phyloP scores from a whole-genome alignment of 164 flowering plant species.

The Umbellularia californica region DNA sequence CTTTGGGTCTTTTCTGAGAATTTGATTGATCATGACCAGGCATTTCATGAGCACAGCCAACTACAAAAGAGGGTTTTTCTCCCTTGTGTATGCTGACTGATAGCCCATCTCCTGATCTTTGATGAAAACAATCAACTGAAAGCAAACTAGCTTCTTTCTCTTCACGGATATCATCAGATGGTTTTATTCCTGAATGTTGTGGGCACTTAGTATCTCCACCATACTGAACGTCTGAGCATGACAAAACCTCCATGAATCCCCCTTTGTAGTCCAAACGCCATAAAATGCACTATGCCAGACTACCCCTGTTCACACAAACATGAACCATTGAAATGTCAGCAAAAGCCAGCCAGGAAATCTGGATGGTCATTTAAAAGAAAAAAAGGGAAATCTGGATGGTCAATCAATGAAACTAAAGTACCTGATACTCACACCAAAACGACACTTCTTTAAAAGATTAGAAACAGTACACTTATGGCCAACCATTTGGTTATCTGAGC shows the following conservation, averaged over 20 bases:
- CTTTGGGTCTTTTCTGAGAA: background rate
- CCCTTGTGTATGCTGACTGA: background rate
- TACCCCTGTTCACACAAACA: conserved; percentile 2
- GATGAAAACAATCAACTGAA: background rate
- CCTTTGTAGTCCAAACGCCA: conserved; percentile 14
- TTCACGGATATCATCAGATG: conserved; percentile 8
- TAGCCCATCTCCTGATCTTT: conserved; percentile 6
- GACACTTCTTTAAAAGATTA: background rate
- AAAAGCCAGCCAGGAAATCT: background rate
- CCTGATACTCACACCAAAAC: background rate
- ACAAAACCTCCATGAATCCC: conserved; percentile 56
- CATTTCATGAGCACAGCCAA: background rate
- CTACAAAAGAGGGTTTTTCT: background rate
- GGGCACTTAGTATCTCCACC: conserved; percentile 48
- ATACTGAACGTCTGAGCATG: conserved; percentile 46
- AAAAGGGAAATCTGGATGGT: background rate
- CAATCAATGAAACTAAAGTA: background rate
- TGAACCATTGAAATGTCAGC: background rate
- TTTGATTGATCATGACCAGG: background rate
- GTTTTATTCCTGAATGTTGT: conserved; percentile 27
- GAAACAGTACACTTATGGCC: background rate
- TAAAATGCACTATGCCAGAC: background rate
- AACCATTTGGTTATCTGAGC: background rate
- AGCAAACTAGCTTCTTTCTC: background rate
- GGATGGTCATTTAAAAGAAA: background rate